phyloP scores from a whole-genome alignment of 1,284 basidiomycete species.

The Pascua guehoae region DNA sequence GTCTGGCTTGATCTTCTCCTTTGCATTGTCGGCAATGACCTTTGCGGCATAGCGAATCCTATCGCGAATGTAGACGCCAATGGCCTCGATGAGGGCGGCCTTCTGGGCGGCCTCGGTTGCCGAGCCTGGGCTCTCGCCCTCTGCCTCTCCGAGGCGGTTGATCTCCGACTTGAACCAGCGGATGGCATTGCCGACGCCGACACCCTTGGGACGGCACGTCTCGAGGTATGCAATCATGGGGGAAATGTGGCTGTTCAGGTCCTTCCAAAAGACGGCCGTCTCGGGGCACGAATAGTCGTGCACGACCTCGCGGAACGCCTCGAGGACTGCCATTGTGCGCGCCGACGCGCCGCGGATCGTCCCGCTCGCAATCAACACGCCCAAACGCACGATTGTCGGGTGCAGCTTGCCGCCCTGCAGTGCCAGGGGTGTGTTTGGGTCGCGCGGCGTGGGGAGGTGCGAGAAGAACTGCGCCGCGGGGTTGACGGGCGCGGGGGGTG shows the following conservation, averaged over 20 bases:
- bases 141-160: constrained; percentile 80
- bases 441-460: constrained; percentile 61
- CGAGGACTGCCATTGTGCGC: constrained; percentile 51
- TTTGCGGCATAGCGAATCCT: constrained; percentile 89
- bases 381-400: constrained; percentile 44
- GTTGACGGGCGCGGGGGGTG: constrained; percentile 17
- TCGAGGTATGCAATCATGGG: constrained; percentile 51
- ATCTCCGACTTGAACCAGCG: constrained; percentile 91
- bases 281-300: constrained; percentile 45
- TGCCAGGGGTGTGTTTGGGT: constrained; percentile 32
- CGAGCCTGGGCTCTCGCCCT: constrained; percentile 82
- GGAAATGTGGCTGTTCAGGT: constrained; percentile 43
- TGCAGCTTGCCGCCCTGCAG: constrained; percentile 37
- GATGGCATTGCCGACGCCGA: constrained; percentile 50
- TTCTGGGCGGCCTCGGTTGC: constrained; percentile 95
- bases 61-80: constrained; percentile 91
- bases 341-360: constrained; percentile 50
- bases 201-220: constrained; percentile 48
- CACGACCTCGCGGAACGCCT: constrained; percentile 52
- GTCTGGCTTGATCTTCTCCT: constrained; percentile 88
- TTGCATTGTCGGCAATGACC: constrained; percentile 84
- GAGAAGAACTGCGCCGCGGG: constrained; percentile 49
- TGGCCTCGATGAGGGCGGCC: constrained; percentile 73
- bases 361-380: constrained; percentile 43
- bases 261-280: constrained; percentile 45